Evolutionary conservation across 2,329 filamentous ascomycete species (phyloP).

Genomic region (Alternaria consortialis): DNA sequence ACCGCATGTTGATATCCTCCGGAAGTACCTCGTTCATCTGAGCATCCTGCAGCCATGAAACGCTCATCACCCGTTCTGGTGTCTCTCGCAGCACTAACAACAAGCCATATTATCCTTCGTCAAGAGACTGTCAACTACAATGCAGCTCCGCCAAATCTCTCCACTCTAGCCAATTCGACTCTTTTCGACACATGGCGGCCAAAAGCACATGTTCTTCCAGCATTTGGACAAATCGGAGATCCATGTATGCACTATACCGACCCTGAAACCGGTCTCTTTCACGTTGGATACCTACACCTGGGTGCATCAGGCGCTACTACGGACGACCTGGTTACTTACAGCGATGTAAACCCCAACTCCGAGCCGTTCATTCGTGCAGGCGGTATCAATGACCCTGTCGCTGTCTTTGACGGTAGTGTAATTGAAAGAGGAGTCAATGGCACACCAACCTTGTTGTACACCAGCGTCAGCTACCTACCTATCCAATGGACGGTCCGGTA

Average conservation of each 20-base stretch:
- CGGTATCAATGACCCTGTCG: slow-evolving; percentile 56
- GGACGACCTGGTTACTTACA: slow-evolving; percentile 55
- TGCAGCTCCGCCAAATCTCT: slow-evolving; percentile 30
- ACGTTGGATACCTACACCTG: slow-evolving; percentile 57
- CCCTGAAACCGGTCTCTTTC: slow-evolving; percentile 55
- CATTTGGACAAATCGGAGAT: slow-evolving; percentile 54
- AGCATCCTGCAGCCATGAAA: slow-evolving; percentile 7
- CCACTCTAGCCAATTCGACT: slow-evolving; percentile 26
- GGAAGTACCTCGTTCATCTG: background rate
- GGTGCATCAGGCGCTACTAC: slow-evolving; percentile 47
- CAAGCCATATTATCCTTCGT: slow-evolving; percentile 17
- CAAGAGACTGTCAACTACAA: slow-evolving; percentile 24
- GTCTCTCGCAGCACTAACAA: slow-evolving; percentile 6
- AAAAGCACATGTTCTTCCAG: slow-evolving; percentile 54
- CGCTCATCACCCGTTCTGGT: slow-evolving; percentile 4
- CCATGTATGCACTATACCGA: slow-evolving; percentile 59
- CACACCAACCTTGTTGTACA: slow-evolving; percentile 57
- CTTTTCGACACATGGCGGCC: slow-evolving; percentile 43
- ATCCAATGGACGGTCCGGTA: slow-evolving; percentile 59
- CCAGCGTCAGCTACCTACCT: slow-evolving; percentile 56
- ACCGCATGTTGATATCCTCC: background rate
- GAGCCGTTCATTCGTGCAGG: slow-evolving; percentile 45
- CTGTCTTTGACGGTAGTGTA: slow-evolving; percentile 58
- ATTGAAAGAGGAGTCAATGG: slow-evolving; percentile 57
- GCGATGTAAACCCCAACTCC: slow-evolving; percentile 46